Base-by-base conservation (phyloP, 2,329 filamentous ascomycete genomes). In the Chaetothyriales sp. region DNA sequence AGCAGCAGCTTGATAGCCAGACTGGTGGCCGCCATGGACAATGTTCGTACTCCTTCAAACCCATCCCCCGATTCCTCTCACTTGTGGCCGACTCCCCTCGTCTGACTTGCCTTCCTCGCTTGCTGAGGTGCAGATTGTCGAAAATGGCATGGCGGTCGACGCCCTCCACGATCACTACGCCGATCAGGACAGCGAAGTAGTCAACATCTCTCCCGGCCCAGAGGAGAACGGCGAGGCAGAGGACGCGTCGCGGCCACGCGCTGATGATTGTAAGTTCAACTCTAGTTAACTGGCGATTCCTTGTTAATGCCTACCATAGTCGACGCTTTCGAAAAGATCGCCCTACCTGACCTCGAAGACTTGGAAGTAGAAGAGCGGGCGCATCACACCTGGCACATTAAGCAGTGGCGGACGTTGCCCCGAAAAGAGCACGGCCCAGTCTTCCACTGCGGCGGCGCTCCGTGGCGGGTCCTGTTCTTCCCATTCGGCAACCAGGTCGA, bases 381-480 rank as follows among this genome's bases (percentile, higher is more conserved):
- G 43, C 70, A 83, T 60, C 67, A 85, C 67, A 95, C 87, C 61
- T 98, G 92, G 92, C 80, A 85, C 26, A 86, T 98, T 55, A 76
- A 85, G 60, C 77, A 84, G 55, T 98, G 90, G 89, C 77, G 84
- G 57, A 75, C 71, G 39, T 69, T 93, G 59, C 73, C 76, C 15
- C 84, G 86, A 69, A 87, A 85, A 64, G 83, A 92, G 62, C 88
- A 93, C 71, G 87, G 92, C 1, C 92, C 92, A 2, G 66, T 83
- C 52, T 98, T 98, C 66, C 67, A 92, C 54, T 90, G 86, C 57
- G 89, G 82, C 47, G 89, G 85, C 47, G 83, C 80, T 64, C 92
- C 90, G 65, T 98, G 92, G 92, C 84, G 90, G 62, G 83, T 96
- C 60, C 77, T 98, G 12, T 88, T 98, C 65, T 98, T 98, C 63